Evolutionary conservation across 1,139 yeast genomes (phyloP), one percentile per base, ranked within the genome.

Genomic region (Scheffersomyces illinoinensis): DNA sequence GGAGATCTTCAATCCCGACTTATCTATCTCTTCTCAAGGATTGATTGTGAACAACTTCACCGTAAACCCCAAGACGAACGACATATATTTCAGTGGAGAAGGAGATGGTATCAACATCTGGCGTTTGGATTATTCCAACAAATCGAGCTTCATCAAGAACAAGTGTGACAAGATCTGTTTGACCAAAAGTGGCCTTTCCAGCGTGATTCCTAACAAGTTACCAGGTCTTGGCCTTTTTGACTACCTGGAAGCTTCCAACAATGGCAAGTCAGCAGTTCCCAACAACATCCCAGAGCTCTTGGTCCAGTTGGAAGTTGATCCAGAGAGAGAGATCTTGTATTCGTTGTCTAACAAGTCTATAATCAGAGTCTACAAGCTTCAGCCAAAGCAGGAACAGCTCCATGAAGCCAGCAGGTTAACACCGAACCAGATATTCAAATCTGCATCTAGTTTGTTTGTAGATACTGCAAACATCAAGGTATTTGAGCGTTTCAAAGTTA

Each of bases 121-220:
- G 97, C 93, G 92, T 69, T 79, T 95, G 59, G 88, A 86, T 61
- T 96, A 96, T 70, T 85, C 93, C n/a, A 90, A 88, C 63, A 86
- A 90, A 48, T 95, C 93, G 54, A 89, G 92, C 55, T 95, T 97
- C 90, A 92, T 92, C 69, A 87, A 89, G 62, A 90, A 91, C 68
- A 89, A 88, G 66, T 91, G 97, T 69, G 88, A 87, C 64, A 93
- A 92, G 71, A 85, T 89, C 46, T 91, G 97, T 70, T 81, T 89
- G 56, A 90, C 96, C 0, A 87, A 89, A 69, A 83, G 88, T 14
- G 86, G 90, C 0, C 77, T 90, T 55, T 82, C 89, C 1, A 81
- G 85, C 54, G 83, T 88, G 21, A 76, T 88, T 46, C 90, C 90
- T 12, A 78, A 81, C 46, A 76, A 76, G 61, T 68, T 83, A 49